phyloP scores from a whole-genome alignment of 179 eudicot species.

The Nepenthes alata region DNA sequence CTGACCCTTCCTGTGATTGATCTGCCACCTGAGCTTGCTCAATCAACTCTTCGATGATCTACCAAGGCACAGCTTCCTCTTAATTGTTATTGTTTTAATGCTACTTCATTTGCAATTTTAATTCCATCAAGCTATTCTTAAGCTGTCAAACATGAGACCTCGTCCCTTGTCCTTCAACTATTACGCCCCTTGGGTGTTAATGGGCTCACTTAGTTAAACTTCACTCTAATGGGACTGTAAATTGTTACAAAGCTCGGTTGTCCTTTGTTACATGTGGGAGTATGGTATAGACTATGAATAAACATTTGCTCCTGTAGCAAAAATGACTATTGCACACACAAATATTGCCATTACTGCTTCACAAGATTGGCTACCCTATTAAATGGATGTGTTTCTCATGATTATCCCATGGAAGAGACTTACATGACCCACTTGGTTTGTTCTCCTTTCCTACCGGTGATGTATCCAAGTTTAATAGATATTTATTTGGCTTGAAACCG shows the following conservation, averaged over 20 bases:
- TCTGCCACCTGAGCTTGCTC: not conserved
- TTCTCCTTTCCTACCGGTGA: not conserved
- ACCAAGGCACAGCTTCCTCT: not conserved
- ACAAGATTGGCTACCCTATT: no score
- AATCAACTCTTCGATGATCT: not conserved
- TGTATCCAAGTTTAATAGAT: not conserved
- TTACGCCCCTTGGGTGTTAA: not conserved
- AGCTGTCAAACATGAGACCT: not conserved
- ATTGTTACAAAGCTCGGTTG: not conserved
- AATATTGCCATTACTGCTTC: no score
- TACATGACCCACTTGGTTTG: conserved; percentile 5
- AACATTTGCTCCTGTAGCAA: conserved; percentile 1
- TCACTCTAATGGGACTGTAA: not conserved
- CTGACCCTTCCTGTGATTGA: not conserved
- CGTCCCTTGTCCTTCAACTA: not conserved
- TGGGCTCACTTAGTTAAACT: conserved; percentile 4
- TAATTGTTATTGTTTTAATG: not conserved
- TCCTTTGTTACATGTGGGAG: not conserved
- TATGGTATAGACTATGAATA: not conserved
- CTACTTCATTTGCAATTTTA: not conserved
- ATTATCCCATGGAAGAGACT: no score
- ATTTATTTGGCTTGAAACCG: conserved; percentile 3
- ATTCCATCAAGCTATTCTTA: not conserved
- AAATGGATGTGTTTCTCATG: no score
- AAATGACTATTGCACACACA: no score